Conservation (phyloP, 208 protist genomes). For the Balamuthia mandrillaris region DNA sequence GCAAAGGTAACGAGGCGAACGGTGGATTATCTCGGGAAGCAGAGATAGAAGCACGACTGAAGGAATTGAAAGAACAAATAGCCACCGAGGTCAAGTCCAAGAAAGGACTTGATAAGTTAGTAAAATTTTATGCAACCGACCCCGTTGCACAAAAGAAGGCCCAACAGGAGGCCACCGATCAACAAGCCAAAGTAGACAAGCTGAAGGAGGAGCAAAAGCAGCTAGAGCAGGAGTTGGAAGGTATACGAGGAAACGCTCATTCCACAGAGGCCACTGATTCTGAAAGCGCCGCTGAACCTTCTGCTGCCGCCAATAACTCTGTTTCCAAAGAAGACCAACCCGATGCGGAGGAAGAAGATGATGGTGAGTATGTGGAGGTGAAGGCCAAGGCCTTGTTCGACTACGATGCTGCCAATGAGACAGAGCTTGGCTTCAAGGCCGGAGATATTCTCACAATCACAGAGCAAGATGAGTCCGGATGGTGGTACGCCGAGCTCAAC, state of each 20-base stretch:
- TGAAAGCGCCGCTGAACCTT: neutral
- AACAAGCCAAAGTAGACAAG: neutral
- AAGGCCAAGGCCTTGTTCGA: constrained; percentile 7
- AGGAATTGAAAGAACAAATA: neutral
- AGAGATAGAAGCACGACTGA: neutral
- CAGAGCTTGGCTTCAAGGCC: constrained; percentile 23
- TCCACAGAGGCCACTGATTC: neutral
- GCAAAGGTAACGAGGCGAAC: no score
- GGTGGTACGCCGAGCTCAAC: constrained; percentile 57
- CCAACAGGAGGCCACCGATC: neutral
- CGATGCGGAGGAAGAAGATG: neutral
- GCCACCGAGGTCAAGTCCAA: constrained; percentile 1
- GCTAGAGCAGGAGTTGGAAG: neutral
- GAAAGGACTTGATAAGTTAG: constrained; percentile 19
- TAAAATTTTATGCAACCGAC: neutral
- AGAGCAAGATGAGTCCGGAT: constrained; percentile 18
- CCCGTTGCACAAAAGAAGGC: constrained; percentile 12
- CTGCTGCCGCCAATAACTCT: neutral
- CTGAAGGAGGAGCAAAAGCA: neutral
- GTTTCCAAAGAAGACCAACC: neutral
- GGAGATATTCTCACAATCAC: neutral
- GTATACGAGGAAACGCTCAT: no score
- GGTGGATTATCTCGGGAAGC: no score
- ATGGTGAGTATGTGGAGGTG: neutral
- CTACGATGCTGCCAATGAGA: constrained; percentile 19